phyloP scores from a whole-genome alignment of 1,284 basidiomycete genomes.

The Sanghuangporus weigelae region DNA sequence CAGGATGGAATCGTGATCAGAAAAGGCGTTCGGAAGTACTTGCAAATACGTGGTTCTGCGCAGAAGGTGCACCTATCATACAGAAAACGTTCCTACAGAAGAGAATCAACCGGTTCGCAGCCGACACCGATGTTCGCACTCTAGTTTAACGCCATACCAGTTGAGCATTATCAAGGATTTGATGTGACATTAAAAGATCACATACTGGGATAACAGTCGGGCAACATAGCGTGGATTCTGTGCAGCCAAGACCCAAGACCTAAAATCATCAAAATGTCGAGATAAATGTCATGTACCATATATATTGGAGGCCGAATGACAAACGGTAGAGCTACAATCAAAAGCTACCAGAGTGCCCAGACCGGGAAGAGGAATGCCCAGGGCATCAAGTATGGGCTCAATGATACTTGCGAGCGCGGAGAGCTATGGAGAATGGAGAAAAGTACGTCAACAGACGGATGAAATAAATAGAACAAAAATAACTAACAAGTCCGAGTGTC shows the following conservation, averaged over 20 bases:
- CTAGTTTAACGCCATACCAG: background rate
- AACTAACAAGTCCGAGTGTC: background rate
- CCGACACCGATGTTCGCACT: background rate
- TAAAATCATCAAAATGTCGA: background rate
- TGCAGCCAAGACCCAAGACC: background rate
- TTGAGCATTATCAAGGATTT: background rate
- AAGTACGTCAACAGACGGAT: background rate
- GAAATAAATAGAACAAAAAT: background rate
- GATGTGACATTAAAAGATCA: background rate
- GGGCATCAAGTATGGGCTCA: background rate
- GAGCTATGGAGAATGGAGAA: background rate
- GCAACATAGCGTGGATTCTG: conserved; percentile 2
- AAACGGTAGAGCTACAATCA: background rate
- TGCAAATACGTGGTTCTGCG: no score
- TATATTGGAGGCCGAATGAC: background rate
- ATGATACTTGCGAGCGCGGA: background rate
- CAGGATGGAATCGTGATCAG: no score
- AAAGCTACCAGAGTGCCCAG: conserved; percentile 2
- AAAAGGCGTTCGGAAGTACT: no score
- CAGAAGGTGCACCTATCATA: no score
- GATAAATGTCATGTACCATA: background rate
- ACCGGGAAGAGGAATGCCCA: background rate
- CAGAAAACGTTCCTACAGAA: background rate
- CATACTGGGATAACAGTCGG: background rate
- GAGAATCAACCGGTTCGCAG: background rate